Conservation (phyloP, 106 monocot genomes). For the Dioscorea zingiberensis region DNA sequence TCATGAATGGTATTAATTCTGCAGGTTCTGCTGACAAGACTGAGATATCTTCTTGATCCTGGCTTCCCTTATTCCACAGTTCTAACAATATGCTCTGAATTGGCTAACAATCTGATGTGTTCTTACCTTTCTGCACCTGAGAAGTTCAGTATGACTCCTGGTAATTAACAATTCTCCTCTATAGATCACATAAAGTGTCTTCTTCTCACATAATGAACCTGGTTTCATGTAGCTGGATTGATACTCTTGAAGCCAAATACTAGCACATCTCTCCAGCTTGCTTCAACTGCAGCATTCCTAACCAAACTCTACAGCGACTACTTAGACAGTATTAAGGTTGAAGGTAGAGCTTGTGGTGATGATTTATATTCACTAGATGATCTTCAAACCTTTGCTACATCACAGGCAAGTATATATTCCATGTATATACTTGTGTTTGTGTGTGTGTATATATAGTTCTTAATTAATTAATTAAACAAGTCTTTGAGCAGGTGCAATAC, state of each 20-base stretch:
- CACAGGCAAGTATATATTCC: constrained; percentile 20
- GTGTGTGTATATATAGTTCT: not conserved
- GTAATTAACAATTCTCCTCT: constrained; percentile 1
- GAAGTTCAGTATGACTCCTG: constrained; percentile 8
- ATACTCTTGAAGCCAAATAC: constrained; percentile 6
- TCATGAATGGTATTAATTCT: not conserved
- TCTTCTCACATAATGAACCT: not conserved
- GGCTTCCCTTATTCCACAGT: constrained; percentile 28
- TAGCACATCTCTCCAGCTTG: constrained; percentile 15
- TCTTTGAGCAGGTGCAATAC: constrained; percentile 19
- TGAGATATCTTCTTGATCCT: constrained; percentile 33
- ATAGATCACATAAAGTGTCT: not conserved
- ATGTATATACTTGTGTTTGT: not conserved
- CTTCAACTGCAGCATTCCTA: constrained; percentile 26
- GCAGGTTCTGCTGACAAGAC: constrained; percentile 27
- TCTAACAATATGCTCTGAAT: constrained; percentile 12
- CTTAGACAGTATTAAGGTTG: constrained; percentile 10
- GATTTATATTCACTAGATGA: not conserved
- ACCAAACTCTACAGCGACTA: constrained; percentile 34
- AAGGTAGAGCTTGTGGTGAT: constrained; percentile 1
- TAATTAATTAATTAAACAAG: not conserved
- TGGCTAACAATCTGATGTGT: constrained; percentile 14
- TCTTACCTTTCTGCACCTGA: constrained; percentile 19
- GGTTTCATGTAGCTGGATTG: constrained; percentile 22
- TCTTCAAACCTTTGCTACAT: constrained; percentile 16